These are phyloP conservation scores for Beauveria bassiana DNA, from an alignment of 2,329 filamentous ascomycete species.

Conservation along the genomic window DNA sequence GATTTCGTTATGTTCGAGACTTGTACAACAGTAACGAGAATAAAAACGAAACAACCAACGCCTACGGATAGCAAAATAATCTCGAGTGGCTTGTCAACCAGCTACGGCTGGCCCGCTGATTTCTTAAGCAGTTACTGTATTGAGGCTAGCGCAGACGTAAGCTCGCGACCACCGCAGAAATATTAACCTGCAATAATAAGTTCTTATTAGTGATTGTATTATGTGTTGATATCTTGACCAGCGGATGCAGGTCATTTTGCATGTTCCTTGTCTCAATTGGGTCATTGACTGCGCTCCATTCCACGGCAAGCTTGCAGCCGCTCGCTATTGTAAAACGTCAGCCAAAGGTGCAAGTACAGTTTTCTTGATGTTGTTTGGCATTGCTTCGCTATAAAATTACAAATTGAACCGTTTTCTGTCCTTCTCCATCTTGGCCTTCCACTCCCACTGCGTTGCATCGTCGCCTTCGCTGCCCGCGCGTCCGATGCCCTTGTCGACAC, in stretches of 20 bases:
- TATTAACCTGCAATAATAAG: too few relatives aligned
- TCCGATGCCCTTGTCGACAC: constrained; percentile 83
- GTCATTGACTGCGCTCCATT: neutral
- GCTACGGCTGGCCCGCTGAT: neutral
- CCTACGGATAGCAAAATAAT: neutral
- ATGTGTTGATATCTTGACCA: too few relatives aligned
- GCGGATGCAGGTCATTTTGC: neutral
- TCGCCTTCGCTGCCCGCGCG: constrained; percentile 59
- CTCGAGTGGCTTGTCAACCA: neutral
- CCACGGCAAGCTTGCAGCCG: neutral
- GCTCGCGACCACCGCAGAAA: too few relatives aligned
- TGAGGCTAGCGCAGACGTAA: neutral
- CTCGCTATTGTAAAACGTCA: neutral
- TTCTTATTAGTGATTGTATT: too few relatives aligned
- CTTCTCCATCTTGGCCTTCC: constrained; percentile 95
- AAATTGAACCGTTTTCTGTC: constrained; percentile 87
- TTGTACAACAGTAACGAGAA: neutral
- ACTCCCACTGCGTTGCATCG: constrained; percentile 85
- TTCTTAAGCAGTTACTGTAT: constrained; percentile 1
- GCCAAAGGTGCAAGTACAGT: neutral
- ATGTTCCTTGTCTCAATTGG: neutral
- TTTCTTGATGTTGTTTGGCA: neutral
- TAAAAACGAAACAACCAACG: neutral
- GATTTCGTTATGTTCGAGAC: neutral
- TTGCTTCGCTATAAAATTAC: constrained; percentile 33